Evolutionary conservation across 1,284 basidiomycete genomes (phyloP).

Genomic region (Afroboletus lepidellus): DNA sequence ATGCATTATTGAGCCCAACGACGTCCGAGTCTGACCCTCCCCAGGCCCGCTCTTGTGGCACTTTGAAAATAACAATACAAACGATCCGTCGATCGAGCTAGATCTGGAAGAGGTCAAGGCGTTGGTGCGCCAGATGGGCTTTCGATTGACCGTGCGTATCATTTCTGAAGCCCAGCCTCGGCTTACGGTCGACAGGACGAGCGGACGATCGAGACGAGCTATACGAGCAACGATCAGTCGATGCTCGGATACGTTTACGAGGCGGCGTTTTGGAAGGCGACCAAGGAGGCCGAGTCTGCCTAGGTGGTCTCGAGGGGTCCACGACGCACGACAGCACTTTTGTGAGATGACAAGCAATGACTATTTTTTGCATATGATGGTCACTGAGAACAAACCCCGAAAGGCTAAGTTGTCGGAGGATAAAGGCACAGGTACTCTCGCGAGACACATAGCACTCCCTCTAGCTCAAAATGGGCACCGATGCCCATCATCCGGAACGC

Average conservation of each 20-base stretch:
- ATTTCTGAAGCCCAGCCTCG: not conserved
- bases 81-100: slow-evolving; percentile 85
- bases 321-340: no score
- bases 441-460: no score
- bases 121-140: slow-evolving; percentile 77
- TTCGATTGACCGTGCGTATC: slow-evolving; percentile 70
- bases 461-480: no score
- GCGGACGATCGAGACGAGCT: slow-evolving; percentile 76
- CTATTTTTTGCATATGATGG: no score
- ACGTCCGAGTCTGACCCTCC: not conserved
- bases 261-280: slow-evolving; percentile 83
- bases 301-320: no score
- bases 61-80: slow-evolving; percentile 83
- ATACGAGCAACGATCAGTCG: slow-evolving; percentile 79
- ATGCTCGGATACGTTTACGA: slow-evolving; percentile 92
- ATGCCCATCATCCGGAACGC: no score
- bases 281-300: slow-evolving; percentile 40
- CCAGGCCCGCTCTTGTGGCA: slow-evolving; percentile 93
- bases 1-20: slow-evolving; percentile 6
- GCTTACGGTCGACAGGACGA: slow-evolving; percentile 46
- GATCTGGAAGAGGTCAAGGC: slow-evolving; percentile 85
- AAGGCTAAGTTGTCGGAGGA: no score
- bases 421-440: no score
- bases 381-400: no score
- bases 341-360: no score